Conservation (phyloP, 768 basidiomycete genomes). For the Boletus sensibilis region DNA sequence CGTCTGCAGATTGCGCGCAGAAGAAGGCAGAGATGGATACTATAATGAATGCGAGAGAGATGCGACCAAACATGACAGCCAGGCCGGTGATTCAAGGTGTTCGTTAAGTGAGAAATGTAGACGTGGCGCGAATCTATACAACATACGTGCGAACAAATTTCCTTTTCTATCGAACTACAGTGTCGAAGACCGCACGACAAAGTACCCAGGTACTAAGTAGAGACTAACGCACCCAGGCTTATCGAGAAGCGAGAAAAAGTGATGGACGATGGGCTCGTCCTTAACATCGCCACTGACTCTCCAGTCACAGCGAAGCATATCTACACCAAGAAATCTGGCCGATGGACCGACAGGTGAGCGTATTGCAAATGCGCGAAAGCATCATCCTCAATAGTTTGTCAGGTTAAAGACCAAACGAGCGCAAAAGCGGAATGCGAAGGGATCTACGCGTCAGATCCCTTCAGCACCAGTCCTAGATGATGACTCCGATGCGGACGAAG, state of each 20-base stretch:
- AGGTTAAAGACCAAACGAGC: slow-evolving; percentile 77
- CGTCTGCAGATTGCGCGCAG: slow-evolving; percentile 70
- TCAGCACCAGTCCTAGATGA: slow-evolving; percentile 15
- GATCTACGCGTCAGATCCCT: slow-evolving; percentile 24
- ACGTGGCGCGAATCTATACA: slow-evolving; percentile 20
- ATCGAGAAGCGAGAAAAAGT: background rate
- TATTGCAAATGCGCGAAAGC: background rate
- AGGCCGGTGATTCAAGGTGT: slow-evolving; percentile 2
- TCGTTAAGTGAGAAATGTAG: slow-evolving; percentile 12
- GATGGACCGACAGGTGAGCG: slow-evolving; percentile 76
- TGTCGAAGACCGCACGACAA: background rate
- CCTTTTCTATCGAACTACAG: slow-evolving; percentile 12
- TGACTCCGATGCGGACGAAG: slow-evolving; percentile 16
- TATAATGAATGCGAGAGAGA: slow-evolving; percentile 60
- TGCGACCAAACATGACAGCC: slow-evolving; percentile 52
- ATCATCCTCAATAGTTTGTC: slow-evolving; percentile 4
- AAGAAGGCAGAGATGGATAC: slow-evolving; percentile 68
- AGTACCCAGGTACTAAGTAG: too few relatives aligned
- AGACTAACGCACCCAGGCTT: background rate
- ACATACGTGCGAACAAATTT: slow-evolving; percentile 23
- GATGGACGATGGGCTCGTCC: slow-evolving; percentile 75
- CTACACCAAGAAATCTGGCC: slow-evolving; percentile 52
- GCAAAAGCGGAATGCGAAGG: slow-evolving; percentile 54
- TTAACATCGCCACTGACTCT: slow-evolving; percentile 60
- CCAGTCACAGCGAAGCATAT: slow-evolving; percentile 28